Evolutionary conservation across 2,329 filamentous ascomycete species (phyloP), one percentile per base, ranked within the genome.

Genomic region (Verticillium alfalfae): DNA sequence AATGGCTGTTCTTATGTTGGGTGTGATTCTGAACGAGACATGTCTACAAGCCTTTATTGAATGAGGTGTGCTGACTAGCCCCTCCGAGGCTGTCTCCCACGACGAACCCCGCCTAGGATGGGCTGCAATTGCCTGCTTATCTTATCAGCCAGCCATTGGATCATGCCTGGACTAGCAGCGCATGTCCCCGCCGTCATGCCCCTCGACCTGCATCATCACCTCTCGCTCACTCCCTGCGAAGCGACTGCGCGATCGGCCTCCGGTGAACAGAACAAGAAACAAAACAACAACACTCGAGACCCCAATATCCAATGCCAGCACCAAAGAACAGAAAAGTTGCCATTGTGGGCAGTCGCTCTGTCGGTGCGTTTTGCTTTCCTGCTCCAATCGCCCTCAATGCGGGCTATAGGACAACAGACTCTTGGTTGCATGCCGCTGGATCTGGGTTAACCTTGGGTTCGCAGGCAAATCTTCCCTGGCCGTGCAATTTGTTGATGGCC

Each of bases 401-500:
- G 31, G 15, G 36, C 55, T 37, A 26, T n/a, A 15, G n/a, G 26
- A 22, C 26, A 22, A 5, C 10, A 12, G 34, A 34, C 22, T n/a
- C n/a, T n/a, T 18, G 9, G 31, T 7, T 34, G 31, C 8, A 60
- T 57, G 62, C 56, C 56, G 59, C 60, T 7, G 10, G 22, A 26
- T 9, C 49, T 26, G 18, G 49, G 49, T 18, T 54, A 54, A 54
- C 49, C 49, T 5, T 12, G 6, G 49, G 10, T 60, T 37, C 18
- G 63, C 70, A 98, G 95, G 95, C 77, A 99, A 99, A 83, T 97
- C 93, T 26, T 98, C 94, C 60, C 87, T 99, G 67, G 96, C 95
- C 13, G 95, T 98, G 57, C 94, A 94, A 73, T 98, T 95, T 73
- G 94, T 97, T 72, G 95, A 99, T 75, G 93, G 93, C 65, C 93